Evolutionary conservation across 495 filamentous ascomycete genomes (phyloP).

Genomic region (Aspergillus homomorphus): DNA sequence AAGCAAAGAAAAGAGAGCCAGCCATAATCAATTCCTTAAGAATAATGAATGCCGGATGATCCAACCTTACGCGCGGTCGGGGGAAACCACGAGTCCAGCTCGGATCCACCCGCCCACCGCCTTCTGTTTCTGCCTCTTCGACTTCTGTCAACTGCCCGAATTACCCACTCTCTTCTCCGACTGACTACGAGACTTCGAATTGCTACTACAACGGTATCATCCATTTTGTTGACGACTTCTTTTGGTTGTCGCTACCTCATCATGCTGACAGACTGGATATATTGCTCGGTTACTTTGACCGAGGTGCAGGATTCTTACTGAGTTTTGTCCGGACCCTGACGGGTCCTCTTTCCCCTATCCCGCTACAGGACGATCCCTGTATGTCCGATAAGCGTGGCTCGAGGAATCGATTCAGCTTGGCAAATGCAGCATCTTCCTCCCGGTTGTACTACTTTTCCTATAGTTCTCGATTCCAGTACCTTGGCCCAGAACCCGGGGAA

Average conservation of each 20-base stretch:
- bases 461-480: not conserved
- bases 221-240: not conserved
- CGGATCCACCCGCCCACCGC: not conserved
- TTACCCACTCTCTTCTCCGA: not conserved
- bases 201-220: not conserved
- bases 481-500: not conserved
- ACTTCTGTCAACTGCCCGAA: not conserved
- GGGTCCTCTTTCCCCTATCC: not conserved
- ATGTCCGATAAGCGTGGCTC: not conserved
- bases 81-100: not conserved
- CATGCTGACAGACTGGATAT: no score
- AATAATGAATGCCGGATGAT: no score
- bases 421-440: not conserved
- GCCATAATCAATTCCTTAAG: conserved; percentile 5
- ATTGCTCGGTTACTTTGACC: no score
- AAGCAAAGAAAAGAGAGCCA: conserved; percentile 11
- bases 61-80: not conserved
- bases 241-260: no score
- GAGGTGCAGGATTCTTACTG: not conserved
- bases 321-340: not conserved
- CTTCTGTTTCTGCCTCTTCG: not conserved
- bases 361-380: not conserved
- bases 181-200: no score
- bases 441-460: not conserved
- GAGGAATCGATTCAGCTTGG: not conserved